A percentile compares a stretch with the other conserved stretches of the same genome.
phyloP scores from a whole-genome alignment of 495 filamentous ascomycete species.

The Tuber indicum region DNA sequence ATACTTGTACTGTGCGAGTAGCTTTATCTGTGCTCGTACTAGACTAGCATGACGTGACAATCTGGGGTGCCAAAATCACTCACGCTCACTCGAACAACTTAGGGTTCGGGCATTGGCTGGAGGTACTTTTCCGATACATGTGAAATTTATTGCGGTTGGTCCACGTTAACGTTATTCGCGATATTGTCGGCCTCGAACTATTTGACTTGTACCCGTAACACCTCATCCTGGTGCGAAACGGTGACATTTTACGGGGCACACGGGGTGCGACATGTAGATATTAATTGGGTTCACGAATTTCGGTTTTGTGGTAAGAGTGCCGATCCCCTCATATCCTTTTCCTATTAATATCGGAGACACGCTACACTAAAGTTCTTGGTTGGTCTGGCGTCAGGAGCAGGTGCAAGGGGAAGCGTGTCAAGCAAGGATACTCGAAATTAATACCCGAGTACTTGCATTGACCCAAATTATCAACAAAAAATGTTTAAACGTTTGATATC shows the following conservation, averaged over 20 bases:
- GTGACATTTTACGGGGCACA: neutral
- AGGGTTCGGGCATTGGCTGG: neutral
- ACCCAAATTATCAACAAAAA: neutral
- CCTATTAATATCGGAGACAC: neutral
- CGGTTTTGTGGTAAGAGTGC: neutral
- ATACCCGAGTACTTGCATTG: neutral
- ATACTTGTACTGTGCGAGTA: neutral
- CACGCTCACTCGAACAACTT: neutral
- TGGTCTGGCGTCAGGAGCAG: neutral
- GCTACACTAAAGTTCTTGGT: neutral
- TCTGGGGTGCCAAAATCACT: neutral
- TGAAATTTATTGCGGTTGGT: neutral
- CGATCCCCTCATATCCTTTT: neutral
- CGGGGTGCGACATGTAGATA: neutral
- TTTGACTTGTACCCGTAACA: neutral
- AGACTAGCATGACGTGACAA: neutral
- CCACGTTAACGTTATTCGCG: neutral
- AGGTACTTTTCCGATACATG: neutral
- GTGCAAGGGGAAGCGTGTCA: neutral
- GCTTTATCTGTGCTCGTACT: neutral
- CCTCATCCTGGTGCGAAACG: neutral
- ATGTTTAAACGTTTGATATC: neutral
- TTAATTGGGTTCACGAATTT: neutral
- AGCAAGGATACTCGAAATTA: neutral
- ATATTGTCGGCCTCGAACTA: neutral